Percentiles rank a stretch among this genome's conserved stretches.
These are phyloP conservation scores for Jasminum sambac DNA, from an alignment of 257 asterid species.

Conservation along the genomic window DNA sequence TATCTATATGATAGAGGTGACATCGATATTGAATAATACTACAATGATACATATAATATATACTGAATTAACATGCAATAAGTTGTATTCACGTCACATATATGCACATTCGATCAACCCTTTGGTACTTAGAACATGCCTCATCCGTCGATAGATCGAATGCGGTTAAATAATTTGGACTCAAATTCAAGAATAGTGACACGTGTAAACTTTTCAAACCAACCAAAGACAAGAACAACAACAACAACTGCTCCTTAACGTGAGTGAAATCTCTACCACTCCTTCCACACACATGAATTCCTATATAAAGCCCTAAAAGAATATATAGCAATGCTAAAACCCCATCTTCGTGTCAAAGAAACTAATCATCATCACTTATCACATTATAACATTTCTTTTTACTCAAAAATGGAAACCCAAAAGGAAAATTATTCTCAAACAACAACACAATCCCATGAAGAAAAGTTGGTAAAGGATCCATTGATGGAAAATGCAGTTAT, in stretches of 20 bases:
- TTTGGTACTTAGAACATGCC: too few species aligned
- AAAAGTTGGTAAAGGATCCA: not conserved
- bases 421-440: slow-evolving; percentile 5
- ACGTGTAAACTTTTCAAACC: slow-evolving; percentile 42
- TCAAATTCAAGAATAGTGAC: slow-evolving; percentile 13
- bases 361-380: not conserved
- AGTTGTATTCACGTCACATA: too few species aligned
- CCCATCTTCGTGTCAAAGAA: not conserved
- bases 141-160: too few species aligned
- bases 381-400: not conserved
- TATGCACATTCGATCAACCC: too few species aligned
- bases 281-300: not conserved
- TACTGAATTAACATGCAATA: too few species aligned
- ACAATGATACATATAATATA: too few species aligned
- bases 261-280: slow-evolving; percentile 1
- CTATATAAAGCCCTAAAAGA: slow-evolving; percentile 3
- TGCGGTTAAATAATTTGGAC: not conserved
- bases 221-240: slow-evolving; percentile 21
- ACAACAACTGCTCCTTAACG: slow-evolving; percentile 13
- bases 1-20: too few species aligned
- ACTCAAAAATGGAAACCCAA: slow-evolving; percentile 18
- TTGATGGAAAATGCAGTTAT: slow-evolving; percentile 13
- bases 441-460: slow-evolving; percentile 2
- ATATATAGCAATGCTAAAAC: not conserved
- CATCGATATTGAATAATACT: too few species aligned